These are phyloP conservation scores for Cryptosporidium sp. DNA, from an alignment of 169 alveolate species.

Conservation along the genomic window DNA sequence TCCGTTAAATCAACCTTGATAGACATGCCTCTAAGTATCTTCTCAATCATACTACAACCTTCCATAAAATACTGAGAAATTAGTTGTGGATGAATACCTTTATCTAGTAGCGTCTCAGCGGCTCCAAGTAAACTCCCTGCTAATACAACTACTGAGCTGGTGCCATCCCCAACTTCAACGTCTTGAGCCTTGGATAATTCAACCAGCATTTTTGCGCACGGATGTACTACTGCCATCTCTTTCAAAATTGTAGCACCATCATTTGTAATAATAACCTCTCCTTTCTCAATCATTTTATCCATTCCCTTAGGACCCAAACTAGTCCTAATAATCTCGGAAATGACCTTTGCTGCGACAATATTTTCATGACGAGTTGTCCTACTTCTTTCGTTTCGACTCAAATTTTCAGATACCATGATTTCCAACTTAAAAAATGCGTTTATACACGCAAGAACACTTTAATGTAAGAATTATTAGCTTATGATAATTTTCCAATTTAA, in stretches of 20 bases:
- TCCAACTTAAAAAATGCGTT: background rate
- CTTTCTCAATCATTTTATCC: slow-evolving; percentile 99
- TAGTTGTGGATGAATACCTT: slow-evolving; percentile 97
- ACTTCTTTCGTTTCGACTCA: slow-evolving; percentile 70
- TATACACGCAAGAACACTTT: background rate
- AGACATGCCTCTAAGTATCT: slow-evolving; percentile 92
- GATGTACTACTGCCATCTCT: slow-evolving; percentile 96
- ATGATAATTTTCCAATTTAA: background rate
- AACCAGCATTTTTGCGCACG: slow-evolving; percentile 98
- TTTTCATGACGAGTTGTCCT: slow-evolving; percentile 70
- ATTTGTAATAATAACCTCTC: slow-evolving; percentile 97
- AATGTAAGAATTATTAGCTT: background rate
- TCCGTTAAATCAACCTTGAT: slow-evolving; percentile 94
- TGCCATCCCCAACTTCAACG: slow-evolving; percentile 99
- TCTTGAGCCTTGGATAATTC: slow-evolving; percentile 99
- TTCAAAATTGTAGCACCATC: slow-evolving; percentile 99
- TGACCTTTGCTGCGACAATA: slow-evolving; percentile 86
- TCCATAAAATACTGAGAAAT: slow-evolving; percentile 95
- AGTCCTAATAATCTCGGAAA: slow-evolving; percentile 97
- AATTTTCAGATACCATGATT: slow-evolving; percentile 68
- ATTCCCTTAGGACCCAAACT: slow-evolving; percentile 99
- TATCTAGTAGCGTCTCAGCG: slow-evolving; percentile 93
- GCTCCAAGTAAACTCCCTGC: slow-evolving; percentile 98
- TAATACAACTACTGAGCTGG: slow-evolving; percentile 98
- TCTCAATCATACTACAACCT: slow-evolving; percentile 92